phyloP scores from a whole-genome alignment of 2,329 filamentous ascomycete species.

The Xylariaceae sp. region DNA sequence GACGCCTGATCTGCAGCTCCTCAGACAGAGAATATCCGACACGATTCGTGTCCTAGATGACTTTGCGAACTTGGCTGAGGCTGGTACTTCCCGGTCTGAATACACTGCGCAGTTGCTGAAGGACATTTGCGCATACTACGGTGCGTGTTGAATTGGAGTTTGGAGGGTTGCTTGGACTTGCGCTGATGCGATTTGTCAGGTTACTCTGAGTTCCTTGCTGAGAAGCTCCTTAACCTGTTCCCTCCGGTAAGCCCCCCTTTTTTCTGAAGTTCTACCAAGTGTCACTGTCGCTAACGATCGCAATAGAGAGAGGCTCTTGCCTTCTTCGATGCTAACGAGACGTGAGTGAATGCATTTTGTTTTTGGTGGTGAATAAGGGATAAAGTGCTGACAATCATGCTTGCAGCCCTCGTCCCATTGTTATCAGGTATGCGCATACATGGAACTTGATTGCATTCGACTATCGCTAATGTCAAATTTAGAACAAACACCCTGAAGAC shows the following conservation, averaged over 20 bases:
- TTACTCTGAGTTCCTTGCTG: slow-evolving; percentile 89
- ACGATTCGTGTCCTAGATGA: slow-evolving; percentile 88
- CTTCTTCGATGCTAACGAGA: slow-evolving; percentile 99
- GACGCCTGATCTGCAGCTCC: slow-evolving; percentile 82
- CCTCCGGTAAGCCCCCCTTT: slow-evolving; percentile 51
- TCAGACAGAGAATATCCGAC: slow-evolving; percentile 86
- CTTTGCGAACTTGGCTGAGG: slow-evolving; percentile 74
- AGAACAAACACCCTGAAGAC: slow-evolving; percentile 88
- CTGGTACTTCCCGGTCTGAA: slow-evolving; percentile 76
- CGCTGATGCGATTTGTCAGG: slow-evolving; percentile 9
- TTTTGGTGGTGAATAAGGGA: not conserved
- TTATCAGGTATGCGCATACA: slow-evolving; percentile 52
- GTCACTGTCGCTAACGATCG: not conserved
- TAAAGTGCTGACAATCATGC: slow-evolving; percentile 3
- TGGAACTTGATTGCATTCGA: not conserved
- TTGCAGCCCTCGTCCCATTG: slow-evolving; percentile 68
- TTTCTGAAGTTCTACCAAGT: too few species aligned
- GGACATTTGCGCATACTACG: slow-evolving; percentile 95
- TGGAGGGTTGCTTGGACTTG: not conserved
- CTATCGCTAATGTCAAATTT: not conserved
- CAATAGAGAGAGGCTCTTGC: slow-evolving; percentile 70
- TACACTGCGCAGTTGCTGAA: slow-evolving; percentile 82
- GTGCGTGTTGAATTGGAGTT: slow-evolving; percentile 32
- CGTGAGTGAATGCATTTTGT: slow-evolving; percentile 31
- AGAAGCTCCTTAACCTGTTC: slow-evolving; percentile 92